Evolutionary conservation across 2,329 filamentous ascomycete species (phyloP), one percentile per base, ranked within the genome.

Genomic region (Neofusicoccum sp.): DNA sequence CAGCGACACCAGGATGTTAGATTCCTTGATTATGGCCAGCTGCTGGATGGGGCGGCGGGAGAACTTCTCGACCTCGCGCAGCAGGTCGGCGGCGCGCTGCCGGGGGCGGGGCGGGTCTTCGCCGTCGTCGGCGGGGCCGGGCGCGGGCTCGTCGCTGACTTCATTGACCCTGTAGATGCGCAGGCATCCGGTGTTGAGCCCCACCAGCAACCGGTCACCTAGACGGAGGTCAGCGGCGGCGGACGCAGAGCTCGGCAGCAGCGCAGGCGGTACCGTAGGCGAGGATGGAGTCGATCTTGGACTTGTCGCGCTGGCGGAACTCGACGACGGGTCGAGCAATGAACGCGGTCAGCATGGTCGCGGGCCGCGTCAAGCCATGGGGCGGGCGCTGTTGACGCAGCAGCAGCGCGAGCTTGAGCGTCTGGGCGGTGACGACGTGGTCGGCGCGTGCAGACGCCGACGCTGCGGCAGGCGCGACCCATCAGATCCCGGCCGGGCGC

Each of bases 301-400:
- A 96, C 83, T 96, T 97, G 86, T 98, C 94, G 78, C 92, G 89
- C 78, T 89, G 88, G 81, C 91, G 93, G 73, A 99, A 90, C 90
- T 99, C 95, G 84, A 98, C 91, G 77, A 99, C 94, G 67, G 93
- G 91, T 74, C 92, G 91, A 81, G 95, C 93, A 71, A 91, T 96
- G 81, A 99, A 99, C 75, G 95, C 95, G 79, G 94, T 96, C 79
- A 99, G 89, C 95, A 97, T 97, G 61, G 37, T 74, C 43, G 52
- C 28, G 39, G 28, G 39, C 29, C 16, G 39, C 8, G 29, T 58
- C 54, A 58, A 33, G 34, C 54, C 54, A 58, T 45, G 41, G 39
- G n/a, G 52, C 16, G 52, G 45, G 36, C 31, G 47, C 14, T 33
- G 59, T 61, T 7, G 56, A 29, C 14, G 56, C 33, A 37, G 52